Evolutionary conservation across 2,329 filamentous ascomycete species (phyloP).

Genomic region (Colletotrichum noveboracense): DNA sequence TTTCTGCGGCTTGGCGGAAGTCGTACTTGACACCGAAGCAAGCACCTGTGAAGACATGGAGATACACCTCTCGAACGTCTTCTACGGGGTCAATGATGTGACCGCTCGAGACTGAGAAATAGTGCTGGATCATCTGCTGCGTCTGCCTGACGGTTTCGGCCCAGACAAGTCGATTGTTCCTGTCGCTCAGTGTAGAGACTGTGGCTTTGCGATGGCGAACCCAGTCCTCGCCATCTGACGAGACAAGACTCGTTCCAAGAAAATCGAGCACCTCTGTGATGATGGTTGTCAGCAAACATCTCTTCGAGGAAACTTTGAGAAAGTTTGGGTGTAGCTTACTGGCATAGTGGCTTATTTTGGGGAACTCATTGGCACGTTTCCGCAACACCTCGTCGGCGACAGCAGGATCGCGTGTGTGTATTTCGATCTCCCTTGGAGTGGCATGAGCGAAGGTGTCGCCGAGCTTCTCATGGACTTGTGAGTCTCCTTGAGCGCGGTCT

Average conservation of each 20-base stretch:
- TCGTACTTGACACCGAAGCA: neutral
- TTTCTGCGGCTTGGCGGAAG: neutral
- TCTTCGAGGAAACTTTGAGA: neutral
- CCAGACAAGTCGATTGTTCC: neutral
- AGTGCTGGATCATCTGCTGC: neutral
- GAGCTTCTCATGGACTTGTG: neutral
- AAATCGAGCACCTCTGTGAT: neutral
- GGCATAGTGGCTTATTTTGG: neutral
- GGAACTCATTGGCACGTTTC: neutral
- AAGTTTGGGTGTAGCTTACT: neutral
- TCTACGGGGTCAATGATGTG: neutral
- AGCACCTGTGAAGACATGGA: neutral
- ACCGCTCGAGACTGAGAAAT: neutral
- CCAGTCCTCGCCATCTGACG: neutral
- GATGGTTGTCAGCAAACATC: rapidly evolving
- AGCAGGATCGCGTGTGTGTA: neutral
- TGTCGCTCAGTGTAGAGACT: neutral
- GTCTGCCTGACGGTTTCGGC: neutral
- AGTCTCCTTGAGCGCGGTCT: neutral
- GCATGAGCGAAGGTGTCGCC: neutral
- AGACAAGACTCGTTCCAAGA: neutral
- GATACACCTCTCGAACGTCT: neutral
- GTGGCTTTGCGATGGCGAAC: neutral
- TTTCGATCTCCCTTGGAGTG: neutral
- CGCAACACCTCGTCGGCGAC: constrained; percentile 28